Conservation (phyloP, 108 stramenopile species). For the Cyclostephanos tholiformis region DNA sequence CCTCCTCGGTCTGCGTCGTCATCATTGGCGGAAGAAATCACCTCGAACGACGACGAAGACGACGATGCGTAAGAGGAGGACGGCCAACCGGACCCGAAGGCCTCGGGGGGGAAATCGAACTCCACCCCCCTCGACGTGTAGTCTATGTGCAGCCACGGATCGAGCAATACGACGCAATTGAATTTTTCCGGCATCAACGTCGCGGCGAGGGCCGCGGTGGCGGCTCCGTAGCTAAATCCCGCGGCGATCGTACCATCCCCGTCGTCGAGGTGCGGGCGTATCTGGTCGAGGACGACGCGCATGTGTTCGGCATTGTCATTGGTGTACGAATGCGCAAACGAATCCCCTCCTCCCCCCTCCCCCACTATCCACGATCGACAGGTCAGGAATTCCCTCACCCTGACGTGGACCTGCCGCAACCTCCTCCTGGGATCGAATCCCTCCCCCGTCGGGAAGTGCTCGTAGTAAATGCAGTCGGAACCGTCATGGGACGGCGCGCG, state of each 20-base stretch:
- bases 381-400: conserved; percentile 49
- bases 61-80: too few relatives aligned
- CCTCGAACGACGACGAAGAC: too few relatives aligned
- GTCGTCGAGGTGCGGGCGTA: conserved; percentile 28
- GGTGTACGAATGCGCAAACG: too few relatives aligned
- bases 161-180: conserved; percentile 54
- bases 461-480: conserved; percentile 50
- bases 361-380: conserved; percentile 31
- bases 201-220: conserved; percentile 48
- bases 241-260: conserved; percentile 38
- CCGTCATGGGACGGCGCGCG: conserved; percentile 41
- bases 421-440: conserved; percentile 54
- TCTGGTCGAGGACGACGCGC: conserved; percentile 31
- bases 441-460: conserved; percentile 36
- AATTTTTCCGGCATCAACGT: conserved; percentile 33
- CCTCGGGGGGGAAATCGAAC: conserved; percentile 58
- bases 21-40: not conserved
- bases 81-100: conserved; percentile 41
- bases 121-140: conserved; percentile 40
- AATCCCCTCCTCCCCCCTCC: not conserved
- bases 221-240: conserved; percentile 63
- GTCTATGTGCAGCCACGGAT: conserved; percentile 65
- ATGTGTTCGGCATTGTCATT: not conserved
- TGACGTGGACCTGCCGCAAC: conserved; percentile 45
- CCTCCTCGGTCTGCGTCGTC: not conserved